phyloP scores from a whole-genome alignment of 192 early-diverging fungal genomes.

The Gonapodya sp. region DNA sequence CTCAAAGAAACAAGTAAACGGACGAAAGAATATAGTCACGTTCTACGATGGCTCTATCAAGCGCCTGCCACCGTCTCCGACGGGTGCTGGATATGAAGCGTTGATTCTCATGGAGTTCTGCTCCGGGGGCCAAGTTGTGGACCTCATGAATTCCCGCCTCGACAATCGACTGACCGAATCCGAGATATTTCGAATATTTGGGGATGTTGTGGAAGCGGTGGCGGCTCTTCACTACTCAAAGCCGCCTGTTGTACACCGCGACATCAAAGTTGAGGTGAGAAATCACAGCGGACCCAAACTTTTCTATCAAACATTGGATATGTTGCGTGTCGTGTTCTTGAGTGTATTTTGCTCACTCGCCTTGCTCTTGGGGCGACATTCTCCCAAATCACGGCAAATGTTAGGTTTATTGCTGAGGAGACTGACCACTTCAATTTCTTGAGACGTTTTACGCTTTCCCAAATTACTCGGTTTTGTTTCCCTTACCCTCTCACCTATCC shows the following conservation, averaged over 20 bases:
- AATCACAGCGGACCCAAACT: too few relatives aligned
- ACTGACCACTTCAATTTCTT: too few relatives aligned
- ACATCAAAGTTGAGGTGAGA: conserved; percentile 74
- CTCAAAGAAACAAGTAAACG: conserved; percentile 49
- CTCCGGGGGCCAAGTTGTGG: conserved; percentile 66
- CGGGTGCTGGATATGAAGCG: conserved; percentile 56
- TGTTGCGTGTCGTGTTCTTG: too few relatives aligned
- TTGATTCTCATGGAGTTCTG: conserved; percentile 93
- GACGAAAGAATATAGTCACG: conserved; percentile 73
- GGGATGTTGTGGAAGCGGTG: conserved; percentile 74
- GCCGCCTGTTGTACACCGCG: conserved; percentile 76
- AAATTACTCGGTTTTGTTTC: too few relatives aligned
- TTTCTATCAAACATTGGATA: too few relatives aligned
- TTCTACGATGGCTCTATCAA: conserved; percentile 64
- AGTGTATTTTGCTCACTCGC: too few relatives aligned
- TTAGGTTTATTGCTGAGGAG: too few relatives aligned
- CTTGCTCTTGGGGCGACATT: too few relatives aligned
- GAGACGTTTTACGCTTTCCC: too few relatives aligned
- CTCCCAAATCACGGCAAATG: too few relatives aligned
- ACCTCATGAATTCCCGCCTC: conserved; percentile 76
- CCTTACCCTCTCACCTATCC: too few relatives aligned
- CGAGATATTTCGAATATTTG: conserved; percentile 86
- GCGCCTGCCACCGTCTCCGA: conserved; percentile 25
- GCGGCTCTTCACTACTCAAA: conserved; percentile 81
- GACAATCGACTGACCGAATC: conserved; percentile 61